Base-by-base conservation (phyloP, 345 rosid species). In the Bruguiera parviflora region DNA sequence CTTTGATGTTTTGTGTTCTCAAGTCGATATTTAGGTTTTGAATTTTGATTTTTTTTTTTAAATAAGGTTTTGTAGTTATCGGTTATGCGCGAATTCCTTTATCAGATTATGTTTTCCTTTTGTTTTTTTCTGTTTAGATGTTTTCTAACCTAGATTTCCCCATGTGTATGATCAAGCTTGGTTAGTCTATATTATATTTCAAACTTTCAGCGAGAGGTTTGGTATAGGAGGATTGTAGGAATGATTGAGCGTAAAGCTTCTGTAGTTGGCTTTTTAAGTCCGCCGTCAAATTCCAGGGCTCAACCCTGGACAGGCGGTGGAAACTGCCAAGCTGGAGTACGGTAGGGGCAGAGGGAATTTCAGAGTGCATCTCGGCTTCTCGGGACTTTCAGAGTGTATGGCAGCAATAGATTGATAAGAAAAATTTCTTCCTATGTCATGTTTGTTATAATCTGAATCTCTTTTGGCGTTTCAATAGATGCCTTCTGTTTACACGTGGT, bases 241-340 rank as follows among this genome's bases (percentile, higher is more conserved):
- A 64, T 64, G 67, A 63, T 63, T 63, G 55, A 55, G n/a, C 27
- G 18, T 43, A 43, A 24, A 24, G 66, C 29, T 18, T 43, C 28
- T 22, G 27, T 43, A 63, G 66, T 3, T 24, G 61, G 61, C 61
- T 58, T 63, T 43, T 63, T 43, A 63, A 63, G 31, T 63, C n/a
- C 32, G 21, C 32, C 15, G 56, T 46, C 22, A 25, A 64, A 64
- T 64, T 31, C 35, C 55, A 25, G 0, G 15, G 21, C 67, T 27
- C 63, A 19, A 58, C 5, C 57, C 8, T 68, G 28, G 28, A 46
- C 28, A 68, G 16, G 43, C 35, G 11, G 31, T n/a, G 28, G 28
- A 58, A 68, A 58, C 29, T 43, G 16, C 31, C 46, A 68, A 46
- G n/a, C 20, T 68, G 18, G 6, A 20, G 29, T 20, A 7, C 8